These are phyloP conservation scores for Hymenoscyphus scutula DNA, from an alignment of 2,329 filamentous ascomycete species.

Conservation along the genomic window DNA sequence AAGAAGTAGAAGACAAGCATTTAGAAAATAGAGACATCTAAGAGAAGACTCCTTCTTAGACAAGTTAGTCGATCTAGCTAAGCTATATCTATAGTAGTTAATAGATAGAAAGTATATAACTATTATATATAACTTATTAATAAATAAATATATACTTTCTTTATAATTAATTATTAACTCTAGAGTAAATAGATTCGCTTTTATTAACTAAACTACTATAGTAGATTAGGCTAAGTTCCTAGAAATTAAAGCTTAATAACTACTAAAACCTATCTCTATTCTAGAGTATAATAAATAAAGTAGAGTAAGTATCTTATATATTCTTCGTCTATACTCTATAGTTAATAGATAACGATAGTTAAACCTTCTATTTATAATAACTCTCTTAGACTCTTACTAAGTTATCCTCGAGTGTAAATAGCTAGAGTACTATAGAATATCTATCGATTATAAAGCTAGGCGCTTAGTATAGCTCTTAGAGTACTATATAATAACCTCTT, in stretches of 20 bases:
- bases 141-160: background rate
- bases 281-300: background rate
- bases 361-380: background rate
- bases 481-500: background rate
- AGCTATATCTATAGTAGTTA: background rate
- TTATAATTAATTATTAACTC: background rate
- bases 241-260: background rate
- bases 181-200: constrained; percentile 1
- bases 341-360: background rate
- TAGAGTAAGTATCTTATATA: background rate
- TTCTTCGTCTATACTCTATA: background rate
- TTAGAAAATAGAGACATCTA: background rate
- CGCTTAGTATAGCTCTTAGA: background rate
- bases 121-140: background rate
- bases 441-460: background rate
- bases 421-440: background rate
- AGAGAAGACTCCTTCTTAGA: background rate
- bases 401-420: background rate
- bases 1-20: background rate
- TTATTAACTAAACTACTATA: background rate
- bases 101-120: constrained; percentile 5
- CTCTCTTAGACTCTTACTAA: background rate
- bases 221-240: background rate
- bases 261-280: too few species aligned
- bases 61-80: background rate